phyloP scores from a whole-genome alignment of 2,329 filamentous ascomycete species.

The Ilyonectria destructans region DNA sequence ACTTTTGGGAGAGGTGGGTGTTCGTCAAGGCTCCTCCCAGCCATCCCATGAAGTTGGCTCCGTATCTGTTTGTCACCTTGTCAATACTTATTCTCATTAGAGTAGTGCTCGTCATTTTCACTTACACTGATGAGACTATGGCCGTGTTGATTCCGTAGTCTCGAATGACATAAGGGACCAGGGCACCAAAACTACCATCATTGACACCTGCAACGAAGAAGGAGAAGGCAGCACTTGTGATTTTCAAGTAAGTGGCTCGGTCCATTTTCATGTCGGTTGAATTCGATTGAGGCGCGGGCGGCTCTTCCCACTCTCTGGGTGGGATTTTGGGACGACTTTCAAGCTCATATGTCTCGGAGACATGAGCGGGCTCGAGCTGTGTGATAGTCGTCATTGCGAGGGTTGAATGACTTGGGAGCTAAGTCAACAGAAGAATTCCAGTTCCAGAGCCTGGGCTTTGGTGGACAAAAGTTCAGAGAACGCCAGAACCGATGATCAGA shows the following conservation, averaged over 20 bases:
- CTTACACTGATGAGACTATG: conserved; percentile 66
- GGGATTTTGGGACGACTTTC: neutral
- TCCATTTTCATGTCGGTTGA: conserved; percentile 10
- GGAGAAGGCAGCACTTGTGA: conserved; percentile 71
- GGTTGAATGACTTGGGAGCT: too few relatives aligned
- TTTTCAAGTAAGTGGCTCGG: conserved; percentile 56
- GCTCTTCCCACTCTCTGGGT: neutral
- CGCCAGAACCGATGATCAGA: neutral
- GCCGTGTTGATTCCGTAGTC: conserved; percentile 70
- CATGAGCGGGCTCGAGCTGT: conserved; percentile 18
- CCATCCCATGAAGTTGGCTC: conserved; percentile 73
- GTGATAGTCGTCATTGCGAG: conserved; percentile 21
- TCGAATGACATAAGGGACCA: conserved; percentile 75
- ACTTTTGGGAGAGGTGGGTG: conserved; percentile 65
- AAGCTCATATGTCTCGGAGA: conserved; percentile 26
- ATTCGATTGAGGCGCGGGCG: neutral
- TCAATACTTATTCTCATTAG: neutral
- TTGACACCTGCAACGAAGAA: conserved; percentile 79
- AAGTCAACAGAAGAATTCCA: neutral
- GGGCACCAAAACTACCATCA: conserved; percentile 75
- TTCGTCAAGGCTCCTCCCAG: conserved; percentile 72
- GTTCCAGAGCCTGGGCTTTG: neutral
- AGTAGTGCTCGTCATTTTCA: neutral
- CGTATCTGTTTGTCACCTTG: conserved; percentile 57
- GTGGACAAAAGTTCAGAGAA: neutral